phyloP scores from a whole-genome alignment of 106 monocot species.

The Platanthera zijinensis region DNA sequence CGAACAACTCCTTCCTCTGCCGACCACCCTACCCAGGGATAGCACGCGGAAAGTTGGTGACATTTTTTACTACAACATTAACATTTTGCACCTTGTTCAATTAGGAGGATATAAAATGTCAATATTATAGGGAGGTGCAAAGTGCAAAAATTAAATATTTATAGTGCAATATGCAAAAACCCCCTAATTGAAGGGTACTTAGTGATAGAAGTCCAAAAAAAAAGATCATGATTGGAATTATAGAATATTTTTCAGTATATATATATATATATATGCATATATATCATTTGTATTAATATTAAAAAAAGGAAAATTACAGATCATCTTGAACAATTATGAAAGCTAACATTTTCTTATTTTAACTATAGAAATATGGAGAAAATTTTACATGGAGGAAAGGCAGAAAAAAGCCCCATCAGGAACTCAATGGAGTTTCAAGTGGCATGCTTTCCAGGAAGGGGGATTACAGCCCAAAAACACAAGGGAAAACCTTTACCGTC shows the following conservation, averaged over 20 bases:
- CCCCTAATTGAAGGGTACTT: too few species aligned
- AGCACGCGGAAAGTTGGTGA: too few species aligned
- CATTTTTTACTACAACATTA: too few species aligned
- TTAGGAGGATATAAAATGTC: too few species aligned
- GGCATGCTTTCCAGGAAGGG: background rate
- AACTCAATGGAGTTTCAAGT: background rate
- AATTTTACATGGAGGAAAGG: background rate
- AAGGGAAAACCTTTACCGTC: background rate
- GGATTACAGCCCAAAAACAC: background rate
- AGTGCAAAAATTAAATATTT: too few species aligned
- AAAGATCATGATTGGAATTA: background rate
- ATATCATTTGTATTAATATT: background rate
- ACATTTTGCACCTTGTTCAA: too few species aligned
- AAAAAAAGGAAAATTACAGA: background rate
- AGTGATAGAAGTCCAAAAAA: background rate
- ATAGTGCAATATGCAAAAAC: too few species aligned
- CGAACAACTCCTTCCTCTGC: too few species aligned
- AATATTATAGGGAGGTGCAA: too few species aligned
- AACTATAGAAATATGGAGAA: background rate
- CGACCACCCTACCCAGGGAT: too few species aligned
- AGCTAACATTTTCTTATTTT: background rate
- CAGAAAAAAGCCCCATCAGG: background rate
- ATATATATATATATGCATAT: too few species aligned
- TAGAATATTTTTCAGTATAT: background rate
- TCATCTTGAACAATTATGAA: constrained; percentile 3